These are phyloP conservation scores for Entomortierella parvispora DNA, from an alignment of 192 early-diverging fungal species.

Conservation along the genomic window DNA sequence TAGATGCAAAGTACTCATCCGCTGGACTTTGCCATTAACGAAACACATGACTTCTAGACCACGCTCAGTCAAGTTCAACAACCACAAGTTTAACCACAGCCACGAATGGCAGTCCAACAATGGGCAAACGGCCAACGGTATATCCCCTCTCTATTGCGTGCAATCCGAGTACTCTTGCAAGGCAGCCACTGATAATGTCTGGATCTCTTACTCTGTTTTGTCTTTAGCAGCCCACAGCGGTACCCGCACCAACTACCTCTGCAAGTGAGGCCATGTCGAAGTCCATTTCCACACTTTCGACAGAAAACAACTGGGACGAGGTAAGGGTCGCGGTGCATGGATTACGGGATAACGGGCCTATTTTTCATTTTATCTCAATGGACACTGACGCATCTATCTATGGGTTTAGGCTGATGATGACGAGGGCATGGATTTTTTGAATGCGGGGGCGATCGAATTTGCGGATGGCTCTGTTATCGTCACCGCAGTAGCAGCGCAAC, in stretches of 20 bases:
- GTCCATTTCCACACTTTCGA: slow-evolving; percentile 29
- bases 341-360: background rate
- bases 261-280: slow-evolving; percentile 49
- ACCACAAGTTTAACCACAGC: too few species aligned
- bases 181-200: background rate
- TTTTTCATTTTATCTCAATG: background rate
- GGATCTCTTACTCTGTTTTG: background rate
- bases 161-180: too few species aligned
- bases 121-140: slow-evolving; percentile 12
- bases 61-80: too few species aligned
- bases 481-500: slow-evolving; percentile 14
- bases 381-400: too few species aligned
- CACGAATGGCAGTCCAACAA: background rate
- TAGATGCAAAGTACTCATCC: background rate
- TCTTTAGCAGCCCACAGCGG: slow-evolving; percentile 4
- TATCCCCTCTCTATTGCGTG: too few species aligned
- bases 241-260: background rate
- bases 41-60: too few species aligned
- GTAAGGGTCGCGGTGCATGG: slow-evolving; percentile 14
- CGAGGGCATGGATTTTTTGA: slow-evolving; percentile 42
- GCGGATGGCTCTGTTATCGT: slow-evolving; percentile 46
- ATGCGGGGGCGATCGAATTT: slow-evolving; percentile 43
- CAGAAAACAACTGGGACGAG: slow-evolving; percentile 49
- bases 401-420: slow-evolving; percentile 46
- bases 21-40: background rate